A percentile compares a stretch with the other conserved stretches of the same genome.
phyloP scores from a whole-genome alignment of 352 stramenopile genomes.

The Plasmopara halstedii region DNA sequence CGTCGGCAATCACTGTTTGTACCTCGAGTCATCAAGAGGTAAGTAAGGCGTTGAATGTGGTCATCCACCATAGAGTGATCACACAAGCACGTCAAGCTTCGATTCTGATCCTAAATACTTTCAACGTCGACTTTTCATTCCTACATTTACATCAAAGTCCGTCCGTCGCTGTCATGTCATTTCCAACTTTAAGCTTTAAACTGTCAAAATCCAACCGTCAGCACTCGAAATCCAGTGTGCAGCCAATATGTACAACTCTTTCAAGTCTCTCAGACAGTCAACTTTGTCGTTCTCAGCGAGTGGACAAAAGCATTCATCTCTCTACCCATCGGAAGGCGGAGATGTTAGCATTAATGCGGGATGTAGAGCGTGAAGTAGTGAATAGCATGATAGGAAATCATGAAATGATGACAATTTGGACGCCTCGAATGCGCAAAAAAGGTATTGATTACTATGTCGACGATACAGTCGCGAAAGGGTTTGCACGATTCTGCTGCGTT shows the following conservation, averaged over 20 bases:
- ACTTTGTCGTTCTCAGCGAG: background rate
- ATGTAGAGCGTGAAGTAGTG: conserved; percentile 17
- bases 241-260: background rate
- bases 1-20: no score
- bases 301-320: conserved; percentile 11
- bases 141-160: conserved; percentile 3
- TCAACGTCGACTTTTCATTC: no score
- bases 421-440: conserved; percentile 25
- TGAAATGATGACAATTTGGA: conserved; percentile 16
- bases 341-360: conserved; percentile 16
- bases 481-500: conserved; percentile 44
- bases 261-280: conserved; percentile 9
- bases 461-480: conserved; percentile 26
- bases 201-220: conserved; percentile 6
- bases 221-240: background rate
- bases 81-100: no score
- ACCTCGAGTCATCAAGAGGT: no score
- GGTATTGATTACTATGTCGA: conserved; percentile 43
- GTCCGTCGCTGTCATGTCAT: conserved; percentile 1
- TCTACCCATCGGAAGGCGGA: conserved; percentile 11
- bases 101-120: no score
- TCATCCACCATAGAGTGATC: no score
- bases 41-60: no score
- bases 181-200: background rate
- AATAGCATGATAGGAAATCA: conserved; percentile 18